Percentiles rank a stretch among this genome's conserved stretches.
Conservation (phyloP, 192 early-diverging fungal species). For the Backusella macrospora region DNA sequence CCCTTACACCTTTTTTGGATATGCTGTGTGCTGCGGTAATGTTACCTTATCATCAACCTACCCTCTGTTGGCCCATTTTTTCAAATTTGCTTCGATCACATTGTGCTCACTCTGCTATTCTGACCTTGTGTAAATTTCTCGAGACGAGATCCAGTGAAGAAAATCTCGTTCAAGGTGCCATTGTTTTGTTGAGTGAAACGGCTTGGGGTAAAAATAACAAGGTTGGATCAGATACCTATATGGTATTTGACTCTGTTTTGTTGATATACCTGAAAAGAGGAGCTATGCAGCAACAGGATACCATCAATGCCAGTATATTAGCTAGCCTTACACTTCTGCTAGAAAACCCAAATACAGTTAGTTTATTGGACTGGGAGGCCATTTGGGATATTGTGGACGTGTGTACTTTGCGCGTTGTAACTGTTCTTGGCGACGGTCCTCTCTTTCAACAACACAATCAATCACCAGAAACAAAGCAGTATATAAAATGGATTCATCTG, state of each 20-base stretch:
- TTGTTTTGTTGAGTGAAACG: constrained; percentile 56
- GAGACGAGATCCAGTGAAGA: constrained; percentile 27
- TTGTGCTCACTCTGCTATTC: constrained; percentile 59
- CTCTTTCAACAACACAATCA: background rate
- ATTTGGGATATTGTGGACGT: constrained; percentile 40
- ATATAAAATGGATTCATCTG: constrained; percentile 11
- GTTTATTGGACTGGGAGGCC: constrained; percentile 40
- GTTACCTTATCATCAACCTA: background rate
- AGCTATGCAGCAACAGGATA: constrained; percentile 16
- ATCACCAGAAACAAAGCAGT: background rate
- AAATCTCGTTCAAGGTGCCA: constrained; percentile 53
- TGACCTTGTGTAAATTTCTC: constrained; percentile 57
- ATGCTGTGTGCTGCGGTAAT: constrained; percentile 51
- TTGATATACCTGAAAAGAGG: constrained; percentile 36
- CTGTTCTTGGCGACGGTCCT: background rate
- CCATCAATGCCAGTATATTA: constrained; percentile 30
- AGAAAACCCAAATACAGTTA: constrained; percentile 21
- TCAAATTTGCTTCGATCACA: constrained; percentile 66
- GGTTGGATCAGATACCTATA: constrained; percentile 25
- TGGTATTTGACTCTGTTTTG: constrained; percentile 34
- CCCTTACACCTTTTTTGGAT: constrained; percentile 50
- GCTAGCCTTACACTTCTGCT: constrained; percentile 13
- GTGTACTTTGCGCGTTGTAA: background rate
- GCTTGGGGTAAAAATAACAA: constrained; percentile 51
- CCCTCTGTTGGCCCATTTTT: constrained; percentile 57